Evolutionary conservation across 2,329 filamentous ascomycete species (phyloP), one percentile per base, ranked within the genome.

Genomic region (Aspergillus piperis): DNA sequence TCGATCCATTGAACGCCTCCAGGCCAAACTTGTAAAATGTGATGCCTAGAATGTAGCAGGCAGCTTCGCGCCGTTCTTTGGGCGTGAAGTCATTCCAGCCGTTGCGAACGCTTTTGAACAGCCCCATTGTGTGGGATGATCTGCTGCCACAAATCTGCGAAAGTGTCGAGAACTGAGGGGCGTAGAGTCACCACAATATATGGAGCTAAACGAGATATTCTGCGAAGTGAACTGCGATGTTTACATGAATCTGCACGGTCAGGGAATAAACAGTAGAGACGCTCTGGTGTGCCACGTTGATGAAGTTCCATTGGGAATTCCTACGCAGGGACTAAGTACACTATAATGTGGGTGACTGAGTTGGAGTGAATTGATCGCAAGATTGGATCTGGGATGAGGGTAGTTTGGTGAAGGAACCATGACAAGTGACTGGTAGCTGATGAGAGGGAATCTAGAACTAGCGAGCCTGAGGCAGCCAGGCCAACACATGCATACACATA

Each of bases 21-120:
- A 64, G 48, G 0, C 63, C 63, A 17, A 64, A 59, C n/a, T 64
- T 63, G 58, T 63, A 64, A 19, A 64, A 52, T 56, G 61, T 61
- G 13, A 64, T 64, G 4, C 62, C 61, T 11, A 61, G 11, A n/a
- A 63, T 64, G 42, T 64, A 64, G 21, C 63, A 30, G 4, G 41
- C 51, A 17, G 62, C 52, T 25, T 63, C 57, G 25, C 50, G 63
- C 41, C 61, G 59, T 38, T 64, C 63, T n/a, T 38, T 52, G 15
- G 58, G 54, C 19, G 63, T 60, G 48, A 61, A 64, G 19, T 52
- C 17, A 36, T 54, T 54, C 63, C 63, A 64, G 21, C 54, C 57
- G 36, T 60, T 39, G 32, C 41, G 48, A 51, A 61, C 44, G 21
- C 42, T 54, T 44, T 60, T 27, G 25, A 55, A 63, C 51, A 63